Conservation (phyloP, 1,284 basidiomycete genomes). For the Boletellus deceptivus region DNA sequence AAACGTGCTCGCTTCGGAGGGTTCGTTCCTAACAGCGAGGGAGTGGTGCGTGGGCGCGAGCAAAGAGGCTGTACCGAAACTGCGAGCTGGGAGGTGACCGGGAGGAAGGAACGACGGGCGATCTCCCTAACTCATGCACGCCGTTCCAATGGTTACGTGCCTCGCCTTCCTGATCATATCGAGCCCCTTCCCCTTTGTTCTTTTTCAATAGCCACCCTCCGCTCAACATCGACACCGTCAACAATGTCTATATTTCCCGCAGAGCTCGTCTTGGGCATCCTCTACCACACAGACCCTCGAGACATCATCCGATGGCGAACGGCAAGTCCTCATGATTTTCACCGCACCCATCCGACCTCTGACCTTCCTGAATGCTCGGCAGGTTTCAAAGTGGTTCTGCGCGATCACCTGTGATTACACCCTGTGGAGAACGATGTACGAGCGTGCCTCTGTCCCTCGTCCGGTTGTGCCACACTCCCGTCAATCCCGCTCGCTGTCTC, state of each 20-base stretch:
- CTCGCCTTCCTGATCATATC: too few species aligned
- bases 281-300: neutral
- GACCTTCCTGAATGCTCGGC: neutral
- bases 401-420: neutral
- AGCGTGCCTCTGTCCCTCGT: neutral
- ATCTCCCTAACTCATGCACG: too few species aligned
- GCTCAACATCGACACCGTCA: too few species aligned
- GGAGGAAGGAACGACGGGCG: too few species aligned
- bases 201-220: too few species aligned
- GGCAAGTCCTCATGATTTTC: neutral
- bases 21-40: too few species aligned
- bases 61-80: too few species aligned
- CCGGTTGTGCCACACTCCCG: neutral
- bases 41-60: too few species aligned
- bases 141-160: too few species aligned
- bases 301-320: neutral
- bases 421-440: neutral
- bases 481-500: neutral
- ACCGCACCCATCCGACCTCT: neutral
- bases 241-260: neutral
- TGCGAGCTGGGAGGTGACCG: too few species aligned
- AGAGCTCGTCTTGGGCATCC: conserved; percentile 7
- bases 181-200: too few species aligned
- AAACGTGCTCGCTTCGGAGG: too few species aligned
- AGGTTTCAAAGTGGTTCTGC: neutral